These are phyloP conservation scores for Hypholoma fasciculare DNA, from an alignment of 768 basidiomycete genomes.

Conservation along the genomic window DNA sequence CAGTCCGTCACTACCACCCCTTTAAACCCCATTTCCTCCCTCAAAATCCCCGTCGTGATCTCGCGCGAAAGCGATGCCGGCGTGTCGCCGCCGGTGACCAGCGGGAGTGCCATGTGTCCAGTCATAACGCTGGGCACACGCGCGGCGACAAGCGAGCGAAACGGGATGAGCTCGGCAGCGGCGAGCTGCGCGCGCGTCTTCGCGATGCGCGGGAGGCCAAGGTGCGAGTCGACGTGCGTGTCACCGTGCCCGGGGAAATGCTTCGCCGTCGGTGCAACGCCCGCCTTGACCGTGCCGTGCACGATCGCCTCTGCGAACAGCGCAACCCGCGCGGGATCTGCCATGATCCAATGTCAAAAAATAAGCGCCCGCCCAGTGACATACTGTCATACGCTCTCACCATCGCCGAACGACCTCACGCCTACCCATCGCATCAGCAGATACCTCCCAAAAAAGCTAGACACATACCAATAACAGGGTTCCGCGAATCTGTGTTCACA, in stretches of 20 bases:
- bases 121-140: constrained; percentile 65
- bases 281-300: constrained; percentile 44
- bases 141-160: constrained; percentile 42
- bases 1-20: constrained; percentile 75
- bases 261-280: constrained; percentile 63
- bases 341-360: neutral
- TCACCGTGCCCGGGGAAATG: constrained; percentile 80
- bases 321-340: constrained; percentile 57
- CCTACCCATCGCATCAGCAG: constrained; percentile 34
- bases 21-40: constrained; percentile 47
- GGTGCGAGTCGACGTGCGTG: constrained; percentile 70
- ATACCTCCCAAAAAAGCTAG: neutral
- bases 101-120: constrained; percentile 70
- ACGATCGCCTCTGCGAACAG: constrained; percentile 47
- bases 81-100: constrained; percentile 50
- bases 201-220: constrained; percentile 60
- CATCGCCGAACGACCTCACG: constrained; percentile 70
- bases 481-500: constrained; percentile 66
- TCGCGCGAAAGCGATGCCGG: constrained; percentile 59
- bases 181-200: constrained; percentile 45
- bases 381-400: constrained; percentile 30
- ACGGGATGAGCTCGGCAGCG: constrained; percentile 58
- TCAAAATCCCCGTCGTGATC: constrained; percentile 54
- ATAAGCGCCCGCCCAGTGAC: neutral
- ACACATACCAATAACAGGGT: constrained; percentile 67